phyloP scores from a whole-genome alignment of 306 rosid species.

The Inga laurina region DNA sequence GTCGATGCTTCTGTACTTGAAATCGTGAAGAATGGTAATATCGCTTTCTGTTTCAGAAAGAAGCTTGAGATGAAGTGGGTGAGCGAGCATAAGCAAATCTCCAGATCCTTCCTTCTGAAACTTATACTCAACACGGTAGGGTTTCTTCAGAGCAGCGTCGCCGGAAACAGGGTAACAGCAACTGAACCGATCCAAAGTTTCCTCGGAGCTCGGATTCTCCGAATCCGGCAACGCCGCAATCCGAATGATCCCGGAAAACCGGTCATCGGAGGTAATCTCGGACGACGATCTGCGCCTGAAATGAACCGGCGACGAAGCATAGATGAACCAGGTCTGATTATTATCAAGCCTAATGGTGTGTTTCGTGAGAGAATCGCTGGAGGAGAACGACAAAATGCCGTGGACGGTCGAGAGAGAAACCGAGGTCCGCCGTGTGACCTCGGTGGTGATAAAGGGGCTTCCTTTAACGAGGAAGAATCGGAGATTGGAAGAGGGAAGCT shows the following conservation, averaged over 20 bases:
- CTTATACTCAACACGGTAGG: slow-evolving; percentile 62
- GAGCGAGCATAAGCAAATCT: slow-evolving; percentile 78
- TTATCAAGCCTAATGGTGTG: slow-evolving; percentile 64
- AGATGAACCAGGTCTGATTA: slow-evolving; percentile 79
- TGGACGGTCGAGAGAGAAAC: slow-evolving; percentile 71
- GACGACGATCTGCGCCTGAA: slow-evolving; percentile 41
- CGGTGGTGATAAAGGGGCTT: slow-evolving; percentile 72
- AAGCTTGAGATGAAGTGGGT: slow-evolving; percentile 80
- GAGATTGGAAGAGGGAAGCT: slow-evolving; percentile 68
- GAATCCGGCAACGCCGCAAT: slow-evolving; percentile 64
- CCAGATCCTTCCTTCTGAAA: slow-evolving; percentile 80
- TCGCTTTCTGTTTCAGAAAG: slow-evolving; percentile 35
- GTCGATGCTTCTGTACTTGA: slow-evolving; percentile 73
- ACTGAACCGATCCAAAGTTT: slow-evolving; percentile 61
- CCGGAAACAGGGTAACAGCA: slow-evolving; percentile 83
- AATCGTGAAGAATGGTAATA: slow-evolving; percentile 53
- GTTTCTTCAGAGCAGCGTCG: slow-evolving; percentile 52
- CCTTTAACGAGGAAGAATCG: slow-evolving; percentile 79
- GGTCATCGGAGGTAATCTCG: slow-evolving; percentile 43
- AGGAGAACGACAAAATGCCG: slow-evolving; percentile 53
- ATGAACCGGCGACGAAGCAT: slow-evolving; percentile 60
- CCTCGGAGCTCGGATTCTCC: slow-evolving; percentile 38
- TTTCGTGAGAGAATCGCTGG: slow-evolving; percentile 52
- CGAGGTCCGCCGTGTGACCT: slow-evolving; percentile 43
- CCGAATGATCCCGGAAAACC: slow-evolving; percentile 63